These are phyloP conservation scores for Gastrodia elata DNA, from an alignment of 106 monocot species.

Conservation along the genomic window DNA sequence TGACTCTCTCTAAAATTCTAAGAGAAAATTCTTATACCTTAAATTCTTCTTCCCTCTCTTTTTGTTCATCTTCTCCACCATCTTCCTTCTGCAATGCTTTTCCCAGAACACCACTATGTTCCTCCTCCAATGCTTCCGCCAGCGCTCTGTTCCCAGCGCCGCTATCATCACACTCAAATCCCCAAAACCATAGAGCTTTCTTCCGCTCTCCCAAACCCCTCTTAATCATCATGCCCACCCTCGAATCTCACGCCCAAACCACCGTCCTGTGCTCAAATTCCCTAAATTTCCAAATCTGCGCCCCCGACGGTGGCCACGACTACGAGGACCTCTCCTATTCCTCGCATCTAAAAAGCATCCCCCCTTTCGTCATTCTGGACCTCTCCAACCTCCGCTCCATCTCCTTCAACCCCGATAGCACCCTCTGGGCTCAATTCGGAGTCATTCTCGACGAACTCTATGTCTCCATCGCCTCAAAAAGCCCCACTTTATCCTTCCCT, in stretches of 20 bases:
- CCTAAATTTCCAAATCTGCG: constrained; percentile 4
- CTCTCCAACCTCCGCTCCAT: constrained; percentile 27
- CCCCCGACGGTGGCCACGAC: constrained; percentile 41
- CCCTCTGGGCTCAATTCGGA: constrained; percentile 45
- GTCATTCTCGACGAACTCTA: constrained; percentile 42
- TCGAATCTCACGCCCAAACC: constrained; percentile 28
- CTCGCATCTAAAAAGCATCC: constrained; percentile 9
- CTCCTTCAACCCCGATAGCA: constrained; percentile 9
- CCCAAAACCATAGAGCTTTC: constrained; percentile 19
- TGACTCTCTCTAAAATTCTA: too few species aligned
- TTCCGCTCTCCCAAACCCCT: constrained; percentile 11
- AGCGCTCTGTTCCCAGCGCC: constrained; percentile 5
- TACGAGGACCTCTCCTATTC: constrained; percentile 22
- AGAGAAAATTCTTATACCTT: too few species aligned
- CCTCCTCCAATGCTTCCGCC: constrained; percentile 25
- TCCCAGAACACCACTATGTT: background rate
- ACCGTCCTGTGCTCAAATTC: constrained; percentile 22
- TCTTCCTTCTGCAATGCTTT: background rate
- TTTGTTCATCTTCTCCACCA: background rate
- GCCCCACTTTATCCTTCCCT: constrained; percentile 14
- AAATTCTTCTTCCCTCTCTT: background rate
- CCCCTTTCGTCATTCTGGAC: constrained; percentile 34
- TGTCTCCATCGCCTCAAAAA: constrained; percentile 13
- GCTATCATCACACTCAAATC: constrained; percentile 6
- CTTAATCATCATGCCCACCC: constrained; percentile 26